A percentile compares a stretch with the other conserved stretches of the same genome.
These are phyloP conservation scores for Boletus pseudo-olivaceus DNA, from an alignment of 768 basidiomycete species.

Conservation along the genomic window DNA sequence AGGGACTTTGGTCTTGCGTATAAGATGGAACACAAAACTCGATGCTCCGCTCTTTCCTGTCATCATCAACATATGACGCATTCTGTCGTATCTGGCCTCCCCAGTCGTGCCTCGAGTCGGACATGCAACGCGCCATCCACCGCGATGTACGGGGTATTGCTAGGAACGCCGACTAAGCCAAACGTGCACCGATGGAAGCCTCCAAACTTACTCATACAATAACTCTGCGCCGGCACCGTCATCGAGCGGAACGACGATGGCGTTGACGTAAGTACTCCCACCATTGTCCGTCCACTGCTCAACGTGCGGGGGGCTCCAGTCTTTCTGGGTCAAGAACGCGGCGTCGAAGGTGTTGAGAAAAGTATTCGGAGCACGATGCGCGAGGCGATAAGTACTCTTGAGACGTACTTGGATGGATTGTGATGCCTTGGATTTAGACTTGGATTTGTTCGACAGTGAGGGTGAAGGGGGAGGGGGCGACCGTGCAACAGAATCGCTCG, in stretches of 20 bases:
- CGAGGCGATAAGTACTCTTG: constrained; percentile 14
- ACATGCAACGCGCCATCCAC: constrained; percentile 43
- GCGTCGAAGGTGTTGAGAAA: constrained; percentile 1
- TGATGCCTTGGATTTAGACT: constrained; percentile 4
- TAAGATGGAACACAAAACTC: too few relatives aligned
- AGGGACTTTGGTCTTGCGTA: background rate
- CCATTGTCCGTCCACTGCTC: constrained; percentile 13
- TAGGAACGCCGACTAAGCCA: constrained; percentile 13
- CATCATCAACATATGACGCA: constrained; percentile 42
- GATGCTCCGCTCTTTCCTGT: too few relatives aligned
- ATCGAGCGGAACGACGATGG: constrained; percentile 41
- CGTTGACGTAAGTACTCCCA: constrained; percentile 8
- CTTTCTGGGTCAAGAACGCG: constrained; percentile 2
- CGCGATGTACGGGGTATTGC: constrained; percentile 46
- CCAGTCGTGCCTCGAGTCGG: constrained; percentile 45
- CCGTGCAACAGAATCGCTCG: background rate
- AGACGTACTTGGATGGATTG: constrained; percentile 32
- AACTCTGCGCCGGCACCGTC: constrained; percentile 41
- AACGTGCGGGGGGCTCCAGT: constrained; percentile 7
- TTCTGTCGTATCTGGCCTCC: constrained; percentile 35
- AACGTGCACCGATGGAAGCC: background rate
- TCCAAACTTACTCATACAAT: constrained; percentile 48
- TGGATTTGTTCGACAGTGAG: background rate
- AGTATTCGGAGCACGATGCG: constrained; percentile 21
- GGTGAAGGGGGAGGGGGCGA: background rate